phyloP scores from a whole-genome alignment of 495 filamentous ascomycete species.

The Hypoxylon rickii region DNA sequence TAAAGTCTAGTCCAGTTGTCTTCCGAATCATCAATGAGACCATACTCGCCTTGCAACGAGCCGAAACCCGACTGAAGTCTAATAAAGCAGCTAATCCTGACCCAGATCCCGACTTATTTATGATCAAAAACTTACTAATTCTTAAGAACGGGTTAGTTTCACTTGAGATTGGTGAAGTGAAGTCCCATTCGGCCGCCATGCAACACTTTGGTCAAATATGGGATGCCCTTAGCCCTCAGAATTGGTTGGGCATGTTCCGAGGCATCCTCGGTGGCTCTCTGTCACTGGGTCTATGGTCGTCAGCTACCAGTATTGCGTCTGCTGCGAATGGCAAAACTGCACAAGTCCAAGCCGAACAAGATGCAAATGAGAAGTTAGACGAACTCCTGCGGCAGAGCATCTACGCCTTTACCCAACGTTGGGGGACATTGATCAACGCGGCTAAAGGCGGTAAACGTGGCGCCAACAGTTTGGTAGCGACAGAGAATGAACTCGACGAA shows the following conservation, averaged over 20 bases:
- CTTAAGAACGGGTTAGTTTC: constrained; percentile 90
- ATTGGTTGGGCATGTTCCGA: constrained; percentile 47
- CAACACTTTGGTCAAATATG: constrained; percentile 77
- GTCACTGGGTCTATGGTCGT: constrained; percentile 41
- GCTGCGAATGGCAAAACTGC: constrained; percentile 14
- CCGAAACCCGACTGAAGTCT: constrained; percentile 53
- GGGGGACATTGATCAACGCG: constrained; percentile 50
- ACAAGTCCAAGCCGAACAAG: constrained; percentile 43
- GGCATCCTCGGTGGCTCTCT: constrained; percentile 46
- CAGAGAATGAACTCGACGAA: constrained; percentile 54
- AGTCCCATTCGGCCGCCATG: constrained; percentile 62
- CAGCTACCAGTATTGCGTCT: constrained; percentile 26
- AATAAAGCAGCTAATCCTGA: constrained; percentile 50
- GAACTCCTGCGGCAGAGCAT: constrained; percentile 76
- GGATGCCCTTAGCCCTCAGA: constrained; percentile 65
- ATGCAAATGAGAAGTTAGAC: constrained; percentile 82
- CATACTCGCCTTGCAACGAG: constrained; percentile 54
- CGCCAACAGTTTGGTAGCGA: constrained; percentile 42
- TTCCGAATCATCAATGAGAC: constrained; percentile 53
- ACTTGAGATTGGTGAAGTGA: constrained; percentile 88
- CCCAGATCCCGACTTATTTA: constrained; percentile 78
- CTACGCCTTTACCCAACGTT: constrained; percentile 74
- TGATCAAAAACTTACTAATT: constrained; percentile 87
- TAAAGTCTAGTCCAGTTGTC: constrained; percentile 56
- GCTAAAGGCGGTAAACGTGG: constrained; percentile 41